Percentiles rank a stretch among this genome's conserved stretches.
phyloP scores from a whole-genome alignment of 2,329 filamentous ascomycete genomes.

The Arthrinium phaeospermum region DNA sequence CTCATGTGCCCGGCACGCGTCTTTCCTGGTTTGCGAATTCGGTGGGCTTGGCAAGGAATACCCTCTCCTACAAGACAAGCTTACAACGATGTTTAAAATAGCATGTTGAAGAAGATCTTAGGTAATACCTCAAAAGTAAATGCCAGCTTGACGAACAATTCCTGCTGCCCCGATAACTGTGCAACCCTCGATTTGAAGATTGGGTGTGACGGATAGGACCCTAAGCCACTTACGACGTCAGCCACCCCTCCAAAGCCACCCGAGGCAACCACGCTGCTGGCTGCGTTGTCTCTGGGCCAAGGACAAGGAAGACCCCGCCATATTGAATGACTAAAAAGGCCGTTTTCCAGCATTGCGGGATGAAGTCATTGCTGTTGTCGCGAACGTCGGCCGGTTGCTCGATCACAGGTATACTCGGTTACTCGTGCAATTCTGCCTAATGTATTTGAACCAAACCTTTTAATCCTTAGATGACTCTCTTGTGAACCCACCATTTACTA shows the following conservation, averaged over 20 bases:
- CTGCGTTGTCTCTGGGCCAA: not conserved
- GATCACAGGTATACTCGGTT: not conserved
- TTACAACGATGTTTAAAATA: not conserved
- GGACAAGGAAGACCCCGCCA: constrained; percentile 4
- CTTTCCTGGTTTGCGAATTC: not conserved
- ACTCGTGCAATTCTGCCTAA: not conserved
- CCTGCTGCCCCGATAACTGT: not conserved
- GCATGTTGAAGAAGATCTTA: not conserved
- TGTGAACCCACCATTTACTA: not conserved
- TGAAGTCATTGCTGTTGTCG: constrained; percentile 31
- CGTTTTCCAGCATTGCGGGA: constrained; percentile 23
- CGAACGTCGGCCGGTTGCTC: constrained; percentile 4
- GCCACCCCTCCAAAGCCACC: constrained; percentile 3
- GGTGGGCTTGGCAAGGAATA: not conserved
- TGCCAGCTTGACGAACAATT: not conserved
- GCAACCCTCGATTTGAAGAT: not conserved
- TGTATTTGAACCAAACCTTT: not conserved
- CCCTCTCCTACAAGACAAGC: not conserved
- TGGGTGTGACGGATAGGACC: not conserved
- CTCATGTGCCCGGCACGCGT: not conserved
- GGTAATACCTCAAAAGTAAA: not conserved
- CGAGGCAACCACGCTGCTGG: not conserved
- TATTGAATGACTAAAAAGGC: not conserved
- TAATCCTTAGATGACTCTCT: not conserved
- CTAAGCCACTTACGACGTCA: not conserved